Conservation (phyloP, 805 yeast species). For the Candida qinlingensis region DNA sequence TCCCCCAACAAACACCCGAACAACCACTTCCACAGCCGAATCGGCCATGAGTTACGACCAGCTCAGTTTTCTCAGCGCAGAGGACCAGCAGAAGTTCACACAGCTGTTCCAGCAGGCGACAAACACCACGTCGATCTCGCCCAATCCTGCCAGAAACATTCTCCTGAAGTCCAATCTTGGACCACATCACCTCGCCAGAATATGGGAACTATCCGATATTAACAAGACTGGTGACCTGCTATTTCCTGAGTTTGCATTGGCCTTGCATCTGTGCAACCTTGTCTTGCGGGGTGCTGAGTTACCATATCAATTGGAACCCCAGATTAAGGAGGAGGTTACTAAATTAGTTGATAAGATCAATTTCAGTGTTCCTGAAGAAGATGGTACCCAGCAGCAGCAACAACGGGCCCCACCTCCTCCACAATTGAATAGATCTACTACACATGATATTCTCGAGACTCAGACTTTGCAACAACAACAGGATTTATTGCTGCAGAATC, state of each 20-base stretch:
- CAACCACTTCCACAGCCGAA: not conserved
- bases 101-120: constrained; percentile 77
- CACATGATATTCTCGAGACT: constrained; percentile 17
- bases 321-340: constrained; percentile 74
- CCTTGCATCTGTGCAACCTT: constrained; percentile 79
- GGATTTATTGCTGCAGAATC: constrained; percentile 26
- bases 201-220: constrained; percentile 89
- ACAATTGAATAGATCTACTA: constrained; percentile 5
- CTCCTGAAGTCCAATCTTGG: constrained; percentile 73
- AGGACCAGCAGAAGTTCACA: constrained; percentile 83
- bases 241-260: constrained; percentile 92
- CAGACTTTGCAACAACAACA: constrained; percentile 29
- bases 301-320: constrained; percentile 67
- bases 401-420: constrained; percentile 2
- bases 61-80: constrained; percentile 58
- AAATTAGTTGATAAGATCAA: constrained; percentile 84
- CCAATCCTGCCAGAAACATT: constrained; percentile 72
- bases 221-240: constrained; percentile 77
- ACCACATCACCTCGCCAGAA: constrained; percentile 72
- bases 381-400: constrained; percentile 3
- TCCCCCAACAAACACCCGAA: not conserved
- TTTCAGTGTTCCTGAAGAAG: constrained; percentile 61
- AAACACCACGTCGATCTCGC: constrained; percentile 48
- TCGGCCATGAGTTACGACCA: constrained; percentile 2
- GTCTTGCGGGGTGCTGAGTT: constrained; percentile 72